Evolutionary conservation across 1,139 yeast species (phyloP).

Genomic region (Ogataea hybrid): DNA sequence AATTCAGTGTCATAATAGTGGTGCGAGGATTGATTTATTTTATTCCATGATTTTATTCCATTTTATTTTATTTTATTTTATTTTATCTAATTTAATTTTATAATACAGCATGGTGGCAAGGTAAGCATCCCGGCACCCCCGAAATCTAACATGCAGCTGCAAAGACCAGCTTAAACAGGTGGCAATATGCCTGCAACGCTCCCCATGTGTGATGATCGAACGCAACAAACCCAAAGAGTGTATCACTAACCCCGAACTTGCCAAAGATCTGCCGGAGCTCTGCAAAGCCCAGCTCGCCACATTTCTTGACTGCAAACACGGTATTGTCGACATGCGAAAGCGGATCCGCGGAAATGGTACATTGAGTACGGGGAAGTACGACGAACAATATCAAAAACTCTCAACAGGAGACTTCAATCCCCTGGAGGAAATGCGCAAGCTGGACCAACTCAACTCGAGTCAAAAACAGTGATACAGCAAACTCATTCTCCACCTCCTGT

Average conservation of each 20-base stretch:
- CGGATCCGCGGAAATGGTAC: constrained; percentile 95
- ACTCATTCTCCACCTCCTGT: neutral
- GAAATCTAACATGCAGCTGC: constrained; percentile 50
- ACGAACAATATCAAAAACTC: constrained; percentile 77
- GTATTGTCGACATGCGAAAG: constrained; percentile 85
- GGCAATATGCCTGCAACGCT: constrained; percentile 91
- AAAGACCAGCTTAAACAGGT: constrained; percentile 90
- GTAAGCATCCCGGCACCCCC: constrained; percentile 14
- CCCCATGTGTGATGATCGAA: constrained; percentile 92
- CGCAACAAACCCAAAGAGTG: constrained; percentile 90
- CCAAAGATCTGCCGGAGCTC: constrained; percentile 77
- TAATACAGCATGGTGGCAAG: constrained; percentile 29
- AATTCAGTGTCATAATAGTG: constrained; percentile 57
- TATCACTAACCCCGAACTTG: constrained; percentile 73
- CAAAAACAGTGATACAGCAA: constrained; percentile 16
- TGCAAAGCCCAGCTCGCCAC: constrained; percentile 84
- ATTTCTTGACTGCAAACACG: constrained; percentile 84
- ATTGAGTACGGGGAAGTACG: constrained; percentile 86
- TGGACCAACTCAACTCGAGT: constrained; percentile 49
- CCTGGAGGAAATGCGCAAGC: constrained; percentile 69
- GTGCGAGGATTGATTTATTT: constrained; percentile 5
- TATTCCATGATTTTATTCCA: no score
- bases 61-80: no score
- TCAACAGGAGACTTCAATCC: constrained; percentile 81
- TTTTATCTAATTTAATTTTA: no score